These are phyloP conservation scores for Acacia confusa DNA, from an alignment of 306 rosid species.

Conservation along the genomic window DNA sequence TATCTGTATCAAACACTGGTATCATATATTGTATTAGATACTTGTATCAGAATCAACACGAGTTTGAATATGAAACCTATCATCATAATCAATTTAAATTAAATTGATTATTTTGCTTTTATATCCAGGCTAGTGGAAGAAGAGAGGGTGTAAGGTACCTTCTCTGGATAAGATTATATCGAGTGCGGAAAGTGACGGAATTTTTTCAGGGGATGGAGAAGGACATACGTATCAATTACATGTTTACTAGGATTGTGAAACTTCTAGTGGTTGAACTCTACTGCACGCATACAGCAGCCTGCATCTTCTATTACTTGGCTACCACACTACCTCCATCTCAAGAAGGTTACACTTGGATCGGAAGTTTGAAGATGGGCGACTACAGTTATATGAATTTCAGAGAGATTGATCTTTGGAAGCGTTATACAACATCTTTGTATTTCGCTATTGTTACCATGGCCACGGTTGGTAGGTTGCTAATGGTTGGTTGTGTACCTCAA, in stretches of 20 bases:
- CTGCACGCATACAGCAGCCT: conserved; percentile 97
- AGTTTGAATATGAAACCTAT: too few relatives aligned
- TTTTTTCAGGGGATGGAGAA: conserved; percentile 73
- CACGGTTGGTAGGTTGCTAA: conserved; percentile 72
- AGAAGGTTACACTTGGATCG: conserved; percentile 98
- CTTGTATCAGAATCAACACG: too few relatives aligned
- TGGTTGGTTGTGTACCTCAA: not conserved
- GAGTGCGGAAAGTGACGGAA: conserved; percentile 60
- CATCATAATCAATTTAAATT: too few relatives aligned
- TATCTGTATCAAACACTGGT: too few relatives aligned
- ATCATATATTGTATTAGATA: too few relatives aligned
- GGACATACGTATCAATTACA: conserved; percentile 85
- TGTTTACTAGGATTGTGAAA: conserved; percentile 74
- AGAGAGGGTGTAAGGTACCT: conserved; percentile 85
- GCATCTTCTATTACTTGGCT: conserved; percentile 95
- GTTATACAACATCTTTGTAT: conserved; percentile 84
- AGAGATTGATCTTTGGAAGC: conserved; percentile 87
- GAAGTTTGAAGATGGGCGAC: conserved; percentile 84
- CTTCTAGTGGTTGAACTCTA: conserved; percentile 89
- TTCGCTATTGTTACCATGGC: conserved; percentile 98
- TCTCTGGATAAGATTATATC: conserved; percentile 78
- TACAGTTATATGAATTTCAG: conserved; percentile 75
- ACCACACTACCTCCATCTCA: conserved; percentile 79
- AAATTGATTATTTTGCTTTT: not conserved
- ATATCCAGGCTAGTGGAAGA: conserved; percentile 67